Conservation (phyloP, 1,284 basidiomycete genomes). For the Ceratobasidium sp. region DNA sequence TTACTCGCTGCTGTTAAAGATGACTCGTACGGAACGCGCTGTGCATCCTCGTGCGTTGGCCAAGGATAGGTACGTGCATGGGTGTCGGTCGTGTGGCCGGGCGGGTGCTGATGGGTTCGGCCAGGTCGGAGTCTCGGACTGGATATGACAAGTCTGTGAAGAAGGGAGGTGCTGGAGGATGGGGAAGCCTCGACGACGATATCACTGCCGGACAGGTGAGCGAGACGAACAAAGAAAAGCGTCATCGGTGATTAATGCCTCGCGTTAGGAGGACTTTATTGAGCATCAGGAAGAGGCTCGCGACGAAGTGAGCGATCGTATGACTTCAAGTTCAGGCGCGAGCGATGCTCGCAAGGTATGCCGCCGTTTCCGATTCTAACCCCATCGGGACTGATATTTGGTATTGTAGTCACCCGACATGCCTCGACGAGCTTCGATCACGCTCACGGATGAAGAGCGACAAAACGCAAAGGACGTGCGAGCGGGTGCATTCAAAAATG, state of each 20-base stretch:
- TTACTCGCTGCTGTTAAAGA: slow-evolving; percentile 50
- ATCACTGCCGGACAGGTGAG: slow-evolving; percentile 48
- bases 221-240: too few species aligned
- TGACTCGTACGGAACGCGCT: slow-evolving; percentile 83
- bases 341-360: slow-evolving; percentile 34
- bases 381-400: background rate
- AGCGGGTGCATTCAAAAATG: slow-evolving; percentile 10
- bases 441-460: slow-evolving; percentile 31
- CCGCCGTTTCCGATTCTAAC: background rate
- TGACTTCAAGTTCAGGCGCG: slow-evolving; percentile 19
- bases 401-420: slow-evolving; percentile 24
- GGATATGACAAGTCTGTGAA: slow-evolving; percentile 78
- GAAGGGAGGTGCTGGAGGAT: slow-evolving; percentile 83
- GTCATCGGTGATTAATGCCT: too few species aligned
- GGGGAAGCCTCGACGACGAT: slow-evolving; percentile 79
- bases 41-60: slow-evolving; percentile 76
- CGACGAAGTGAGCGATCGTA: slow-evolving; percentile 25
- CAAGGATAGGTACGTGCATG: slow-evolving; percentile 64
- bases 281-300: slow-evolving; percentile 30
- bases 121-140: slow-evolving; percentile 75
- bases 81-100: background rate
- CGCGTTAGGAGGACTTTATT: slow-evolving; percentile 25
- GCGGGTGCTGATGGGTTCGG: slow-evolving; percentile 7
- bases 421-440: slow-evolving; percentile 29
- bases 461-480: slow-evolving; percentile 19